phyloP scores from a whole-genome alignment of 495 filamentous ascomycete species.

The Endocarpon pusillum region DNA sequence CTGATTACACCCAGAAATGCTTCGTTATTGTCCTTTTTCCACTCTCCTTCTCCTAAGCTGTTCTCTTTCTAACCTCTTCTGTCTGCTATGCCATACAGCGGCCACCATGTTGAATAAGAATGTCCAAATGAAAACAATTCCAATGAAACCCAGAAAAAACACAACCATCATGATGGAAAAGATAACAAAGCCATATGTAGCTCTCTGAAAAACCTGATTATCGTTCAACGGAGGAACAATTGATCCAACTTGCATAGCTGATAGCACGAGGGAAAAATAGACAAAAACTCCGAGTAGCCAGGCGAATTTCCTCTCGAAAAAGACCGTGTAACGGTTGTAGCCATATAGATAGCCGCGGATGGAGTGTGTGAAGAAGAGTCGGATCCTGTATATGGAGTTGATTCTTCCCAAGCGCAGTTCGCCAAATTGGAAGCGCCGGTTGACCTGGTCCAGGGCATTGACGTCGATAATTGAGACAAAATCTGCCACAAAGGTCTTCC shows the following conservation, averaged over 20 bases:
- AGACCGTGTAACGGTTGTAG: conserved; percentile 12
- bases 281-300: conserved; percentile 23
- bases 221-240: conserved; percentile 16
- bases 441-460: neutral
- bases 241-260: conserved; percentile 35
- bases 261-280: conserved; percentile 29
- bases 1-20: no score
- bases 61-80: no score
- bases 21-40: no score
- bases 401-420: conserved; percentile 24
- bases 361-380: neutral
- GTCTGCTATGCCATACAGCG: no score
- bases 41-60: no score
- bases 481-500: conserved; percentile 1
- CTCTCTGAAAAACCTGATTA: conserved; percentile 22
- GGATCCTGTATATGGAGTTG: conserved; percentile 17
- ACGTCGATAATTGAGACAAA: conserved; percentile 2
- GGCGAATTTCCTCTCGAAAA: conserved; percentile 27
- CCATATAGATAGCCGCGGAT: conserved; percentile 14
- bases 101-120: no score
- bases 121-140: neutral
- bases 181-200: conserved; percentile 29
- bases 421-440: conserved; percentile 22
- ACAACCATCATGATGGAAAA: conserved; percentile 17
- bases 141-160: no score